These are phyloP conservation scores for Irpex sp. DNA, from an alignment of 1,284 basidiomycete genomes.

Conservation along the genomic window DNA sequence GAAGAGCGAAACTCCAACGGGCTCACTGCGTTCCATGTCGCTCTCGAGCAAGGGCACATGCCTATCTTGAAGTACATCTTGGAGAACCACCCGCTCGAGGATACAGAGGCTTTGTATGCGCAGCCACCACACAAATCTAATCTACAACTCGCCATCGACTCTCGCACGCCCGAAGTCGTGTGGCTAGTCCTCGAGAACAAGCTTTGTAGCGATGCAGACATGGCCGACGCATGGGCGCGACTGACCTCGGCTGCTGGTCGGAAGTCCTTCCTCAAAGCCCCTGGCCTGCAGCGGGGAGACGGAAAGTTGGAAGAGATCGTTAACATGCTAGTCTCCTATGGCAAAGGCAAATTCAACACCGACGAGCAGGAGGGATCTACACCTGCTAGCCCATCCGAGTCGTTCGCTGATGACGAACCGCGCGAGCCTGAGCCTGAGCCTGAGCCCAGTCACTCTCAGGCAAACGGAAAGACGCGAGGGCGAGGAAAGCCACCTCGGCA, in stretches of 20 bases:
- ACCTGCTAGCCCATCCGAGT: neutral
- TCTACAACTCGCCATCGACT: conserved; percentile 54
- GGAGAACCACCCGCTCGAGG: conserved; percentile 49
- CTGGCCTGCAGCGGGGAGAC: conserved; percentile 22
- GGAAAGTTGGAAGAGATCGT: conserved; percentile 48
- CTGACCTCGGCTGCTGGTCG: conserved; percentile 36
- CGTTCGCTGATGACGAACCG: neutral
- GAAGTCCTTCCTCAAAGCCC: conserved; percentile 26
- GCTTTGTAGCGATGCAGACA: conserved; percentile 45
- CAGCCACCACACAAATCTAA: conserved; percentile 37
- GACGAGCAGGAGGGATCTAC: neutral
- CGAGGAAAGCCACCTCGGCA: neutral
- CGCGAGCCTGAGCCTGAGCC: neutral
- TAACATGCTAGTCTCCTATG: conserved; percentile 51
- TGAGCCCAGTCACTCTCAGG: neutral
- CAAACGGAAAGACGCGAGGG: neutral
- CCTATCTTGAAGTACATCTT: conserved; percentile 55
- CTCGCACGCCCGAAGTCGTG: conserved; percentile 55
- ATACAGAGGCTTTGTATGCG: conserved; percentile 43
- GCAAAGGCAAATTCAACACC: conserved; percentile 34
- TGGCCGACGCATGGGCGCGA: conserved; percentile 47
- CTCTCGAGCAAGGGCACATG: conserved; percentile 49
- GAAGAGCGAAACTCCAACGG: conserved; percentile 61
- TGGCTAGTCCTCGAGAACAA: conserved; percentile 58
- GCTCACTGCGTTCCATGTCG: conserved; percentile 63